Conservation (phyloP, 1,284 basidiomycete species). For the Grifola frondosa region DNA sequence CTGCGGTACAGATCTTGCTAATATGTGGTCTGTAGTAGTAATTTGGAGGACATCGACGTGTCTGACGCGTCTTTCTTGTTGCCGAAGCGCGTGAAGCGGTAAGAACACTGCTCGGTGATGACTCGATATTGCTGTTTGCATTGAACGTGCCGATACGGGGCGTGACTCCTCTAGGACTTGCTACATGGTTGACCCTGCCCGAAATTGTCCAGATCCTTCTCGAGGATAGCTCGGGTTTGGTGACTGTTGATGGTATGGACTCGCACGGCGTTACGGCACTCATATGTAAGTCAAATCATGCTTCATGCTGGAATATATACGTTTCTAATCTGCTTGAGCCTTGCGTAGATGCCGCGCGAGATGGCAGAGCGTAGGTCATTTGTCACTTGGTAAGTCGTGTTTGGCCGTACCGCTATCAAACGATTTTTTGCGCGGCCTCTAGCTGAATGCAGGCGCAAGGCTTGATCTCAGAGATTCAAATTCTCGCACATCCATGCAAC, state of each 20-base stretch:
- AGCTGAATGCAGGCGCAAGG: conserved; percentile 48
- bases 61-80: conserved; percentile 65
- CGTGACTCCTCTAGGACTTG: conserved; percentile 71
- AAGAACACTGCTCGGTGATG: conserved; percentile 50
- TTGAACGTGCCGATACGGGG: conserved; percentile 72
- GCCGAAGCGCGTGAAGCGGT: conserved; percentile 54
- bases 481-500: conserved; percentile 67
- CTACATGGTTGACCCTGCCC: conserved; percentile 68
- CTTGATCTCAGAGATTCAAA: conserved; percentile 70
- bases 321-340: conserved; percentile 19
- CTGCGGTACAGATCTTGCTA: no score
- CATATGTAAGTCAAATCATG: conserved; percentile 74
- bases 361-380: conserved; percentile 63
- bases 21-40: no score
- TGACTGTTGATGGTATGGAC: conserved; percentile 71
- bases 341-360: conserved; percentile 65
- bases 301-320: conserved; percentile 5
- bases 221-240: conserved; percentile 54
- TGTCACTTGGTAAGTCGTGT: conserved; percentile 55
- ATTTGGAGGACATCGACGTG: conserved; percentile 66
- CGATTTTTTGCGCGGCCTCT: conserved; percentile 26
- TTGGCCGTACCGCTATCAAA: background rate
- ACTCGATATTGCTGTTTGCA: conserved; percentile 59
- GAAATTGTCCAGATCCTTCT: conserved; percentile 57
- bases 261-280: conserved; percentile 69